A percentile compares a stretch with the other conserved stretches of the same genome.
Evolutionary conservation across 108 stramenopile genomes (phyloP).

Genomic region (Fragilariopsis cylindrus): DNA sequence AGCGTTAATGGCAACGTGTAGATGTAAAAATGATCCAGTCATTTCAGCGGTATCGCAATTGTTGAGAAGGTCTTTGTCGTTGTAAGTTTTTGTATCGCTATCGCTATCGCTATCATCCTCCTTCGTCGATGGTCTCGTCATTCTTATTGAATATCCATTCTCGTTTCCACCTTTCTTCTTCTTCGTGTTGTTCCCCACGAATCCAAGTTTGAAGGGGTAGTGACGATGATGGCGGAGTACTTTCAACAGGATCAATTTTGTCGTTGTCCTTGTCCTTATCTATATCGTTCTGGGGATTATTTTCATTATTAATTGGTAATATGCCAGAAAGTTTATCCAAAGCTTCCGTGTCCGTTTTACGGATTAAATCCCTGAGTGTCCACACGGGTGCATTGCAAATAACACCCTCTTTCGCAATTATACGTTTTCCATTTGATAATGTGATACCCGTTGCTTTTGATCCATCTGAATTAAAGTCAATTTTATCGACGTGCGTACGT

Average conservation of each 20-base stretch:
- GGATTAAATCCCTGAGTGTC: conserved; percentile 60
- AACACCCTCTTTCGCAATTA: conserved; percentile 71
- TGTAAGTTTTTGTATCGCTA: neutral
- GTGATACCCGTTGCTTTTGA: conserved; percentile 58
- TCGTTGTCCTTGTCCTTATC: neutral
- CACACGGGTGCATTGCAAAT: conserved; percentile 87
- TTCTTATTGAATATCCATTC: conserved; percentile 14
- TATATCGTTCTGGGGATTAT: conserved; percentile 3
- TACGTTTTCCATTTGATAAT: conserved; percentile 47
- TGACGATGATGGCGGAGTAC: conserved; percentile 10
- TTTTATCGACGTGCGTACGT: conserved; percentile 60
- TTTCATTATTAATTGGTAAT: conserved; percentile 4
- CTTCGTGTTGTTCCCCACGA: conserved; percentile 1
- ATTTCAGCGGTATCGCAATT: conserved; percentile 68
- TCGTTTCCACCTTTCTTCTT: neutral
- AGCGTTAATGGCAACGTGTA: conserved; percentile 87
- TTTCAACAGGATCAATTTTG: neutral
- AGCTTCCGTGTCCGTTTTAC: conserved; percentile 45
- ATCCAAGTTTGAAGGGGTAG: conserved; percentile 41
- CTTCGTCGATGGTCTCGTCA: conserved; percentile 9
- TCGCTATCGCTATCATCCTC: neutral
- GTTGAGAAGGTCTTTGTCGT: conserved; percentile 32
- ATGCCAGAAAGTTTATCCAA: conserved; percentile 38
- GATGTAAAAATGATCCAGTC: conserved; percentile 89
- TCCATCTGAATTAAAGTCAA: conserved; percentile 59